A percentile compares a stretch with the other conserved stretches of the same genome.
These are phyloP conservation scores for Phytomonas sp. DNA, from an alignment of 208 protist species.

Conservation along the genomic window DNA sequence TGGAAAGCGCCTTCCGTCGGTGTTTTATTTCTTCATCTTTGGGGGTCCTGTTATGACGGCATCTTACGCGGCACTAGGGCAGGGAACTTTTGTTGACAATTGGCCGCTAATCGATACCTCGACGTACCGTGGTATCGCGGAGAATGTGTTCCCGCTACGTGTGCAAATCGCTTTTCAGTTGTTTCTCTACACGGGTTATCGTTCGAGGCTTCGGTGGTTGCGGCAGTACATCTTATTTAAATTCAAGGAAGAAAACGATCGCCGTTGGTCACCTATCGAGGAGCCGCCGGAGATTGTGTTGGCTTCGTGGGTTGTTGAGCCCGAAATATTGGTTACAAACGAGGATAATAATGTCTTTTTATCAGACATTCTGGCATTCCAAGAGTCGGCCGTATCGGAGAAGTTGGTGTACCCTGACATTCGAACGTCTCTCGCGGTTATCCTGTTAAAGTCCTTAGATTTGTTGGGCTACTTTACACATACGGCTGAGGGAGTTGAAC, in stretches of 20 bases:
- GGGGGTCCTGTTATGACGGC: constrained; percentile 49
- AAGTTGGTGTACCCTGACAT: constrained; percentile 21
- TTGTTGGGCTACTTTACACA: constrained; percentile 89
- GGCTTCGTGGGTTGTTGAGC: constrained; percentile 42
- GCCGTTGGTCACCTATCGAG: constrained; percentile 31
- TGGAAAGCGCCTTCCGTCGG: constrained; percentile 44
- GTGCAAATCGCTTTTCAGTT: constrained; percentile 72
- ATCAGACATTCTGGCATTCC: constrained; percentile 46
- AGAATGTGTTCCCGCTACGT: constrained; percentile 68
- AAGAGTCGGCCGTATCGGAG: constrained; percentile 21
- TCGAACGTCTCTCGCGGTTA: constrained; percentile 36
- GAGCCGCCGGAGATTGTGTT: constrained; percentile 51
- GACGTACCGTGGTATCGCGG: constrained; percentile 53
- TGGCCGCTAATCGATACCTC: constrained; percentile 80
- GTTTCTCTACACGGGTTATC: constrained; percentile 19
- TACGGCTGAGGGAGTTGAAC: constrained; percentile 28
- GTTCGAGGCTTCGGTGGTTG: constrained; percentile 34
- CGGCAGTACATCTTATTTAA: constrained; percentile 51
- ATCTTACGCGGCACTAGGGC: constrained; percentile 52
- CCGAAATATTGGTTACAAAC: constrained; percentile 12
- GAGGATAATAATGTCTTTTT: constrained; percentile 35
- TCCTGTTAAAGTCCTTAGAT: constrained; percentile 80
- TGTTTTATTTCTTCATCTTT: constrained; percentile 67
- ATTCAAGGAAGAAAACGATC: constrained; percentile 16
- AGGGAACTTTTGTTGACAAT: constrained; percentile 57